Evolutionary conservation across 2,329 filamentous ascomycete species (phyloP).

Genomic region (Curvularia sp.): DNA sequence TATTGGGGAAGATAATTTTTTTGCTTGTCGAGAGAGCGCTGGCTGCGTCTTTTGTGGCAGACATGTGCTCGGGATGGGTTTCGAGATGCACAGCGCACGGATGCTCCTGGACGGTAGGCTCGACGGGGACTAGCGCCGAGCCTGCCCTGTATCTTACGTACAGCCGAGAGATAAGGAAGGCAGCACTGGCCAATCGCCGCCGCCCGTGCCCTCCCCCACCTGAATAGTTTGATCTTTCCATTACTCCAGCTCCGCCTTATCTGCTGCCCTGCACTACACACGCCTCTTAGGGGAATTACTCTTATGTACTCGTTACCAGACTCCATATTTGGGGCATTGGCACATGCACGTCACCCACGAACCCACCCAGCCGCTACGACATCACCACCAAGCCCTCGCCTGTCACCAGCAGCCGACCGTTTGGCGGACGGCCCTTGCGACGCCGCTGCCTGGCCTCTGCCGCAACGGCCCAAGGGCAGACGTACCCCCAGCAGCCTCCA

Average conservation of each 20-base stretch:
- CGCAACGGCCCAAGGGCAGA: neutral
- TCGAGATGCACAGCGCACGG: slow-evolving; percentile 18
- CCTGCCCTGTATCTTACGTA: slow-evolving; percentile 17
- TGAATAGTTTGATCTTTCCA: slow-evolving; percentile 19
- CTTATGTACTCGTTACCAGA: slow-evolving; percentile 46
- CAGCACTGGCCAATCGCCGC: slow-evolving; percentile 30
- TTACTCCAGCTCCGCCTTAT: slow-evolving; percentile 29
- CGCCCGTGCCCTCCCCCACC: slow-evolving; percentile 30
- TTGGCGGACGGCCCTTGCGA: slow-evolving; percentile 8
- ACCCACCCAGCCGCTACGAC: slow-evolving; percentile 20
- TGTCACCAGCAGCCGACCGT: slow-evolving; percentile 15
- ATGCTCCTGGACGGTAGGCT: slow-evolving; percentile 11
- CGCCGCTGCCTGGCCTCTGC: neutral
- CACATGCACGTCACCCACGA: slow-evolving; percentile 38
- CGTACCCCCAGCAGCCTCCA: neutral
- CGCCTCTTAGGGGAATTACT: slow-evolving; percentile 35
- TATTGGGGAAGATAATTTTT: slow-evolving; percentile 14
- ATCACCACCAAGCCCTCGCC: slow-evolving; percentile 23
- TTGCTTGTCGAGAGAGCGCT: slow-evolving; percentile 25
- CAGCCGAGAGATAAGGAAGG: slow-evolving; percentile 41
- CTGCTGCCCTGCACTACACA: slow-evolving; percentile 16
- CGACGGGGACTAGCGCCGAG: slow-evolving; percentile 23
- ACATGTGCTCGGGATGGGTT: slow-evolving; percentile 42
- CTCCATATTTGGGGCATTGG: slow-evolving; percentile 26
- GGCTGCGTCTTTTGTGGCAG: slow-evolving; percentile 41